phyloP scores from a whole-genome alignment of 331 rosid species.

The Spiraea crenata region DNA sequence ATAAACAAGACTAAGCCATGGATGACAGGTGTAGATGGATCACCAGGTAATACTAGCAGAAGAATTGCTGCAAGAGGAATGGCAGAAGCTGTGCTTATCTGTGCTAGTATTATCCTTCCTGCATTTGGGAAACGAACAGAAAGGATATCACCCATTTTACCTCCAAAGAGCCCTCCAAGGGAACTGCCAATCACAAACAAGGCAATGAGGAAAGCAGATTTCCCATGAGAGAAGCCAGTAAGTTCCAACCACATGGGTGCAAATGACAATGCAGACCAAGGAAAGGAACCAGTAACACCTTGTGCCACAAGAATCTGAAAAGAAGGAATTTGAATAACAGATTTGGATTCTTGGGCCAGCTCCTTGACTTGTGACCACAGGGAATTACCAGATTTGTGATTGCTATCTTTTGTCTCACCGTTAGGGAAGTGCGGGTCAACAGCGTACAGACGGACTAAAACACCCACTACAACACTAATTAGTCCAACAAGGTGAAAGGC shows the following conservation, averaged over 20 bases:
- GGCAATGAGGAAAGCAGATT: constrained; percentile 75
- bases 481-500: constrained; percentile 82
- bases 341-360: constrained; percentile 58
- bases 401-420: constrained; percentile 23
- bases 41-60: constrained; percentile 58
- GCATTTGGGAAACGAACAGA: constrained; percentile 65
- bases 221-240: constrained; percentile 71
- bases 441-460: constrained; percentile 64
- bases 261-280: constrained; percentile 89
- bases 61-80: constrained; percentile 81
- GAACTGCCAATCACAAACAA: constrained; percentile 71
- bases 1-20: constrained; percentile 60
- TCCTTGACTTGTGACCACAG: constrained; percentile 63
- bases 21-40: constrained; percentile 47
- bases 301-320: constrained; percentile 91
- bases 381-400: constrained; percentile 35
- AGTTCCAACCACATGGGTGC: constrained; percentile 98
- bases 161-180: constrained; percentile 87
- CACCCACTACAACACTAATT: constrained; percentile 68
- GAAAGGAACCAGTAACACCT: constrained; percentile 92
- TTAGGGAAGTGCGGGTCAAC: constrained; percentile 71
- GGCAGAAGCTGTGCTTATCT: constrained; percentile 86
- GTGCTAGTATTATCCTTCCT: constrained; percentile 86
- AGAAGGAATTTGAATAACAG: constrained; percentile 68
- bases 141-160: constrained; percentile 81